These are phyloP conservation scores for Ananas comosus DNA, from an alignment of 176 grass and related monocot species.

Conservation along the genomic window DNA sequence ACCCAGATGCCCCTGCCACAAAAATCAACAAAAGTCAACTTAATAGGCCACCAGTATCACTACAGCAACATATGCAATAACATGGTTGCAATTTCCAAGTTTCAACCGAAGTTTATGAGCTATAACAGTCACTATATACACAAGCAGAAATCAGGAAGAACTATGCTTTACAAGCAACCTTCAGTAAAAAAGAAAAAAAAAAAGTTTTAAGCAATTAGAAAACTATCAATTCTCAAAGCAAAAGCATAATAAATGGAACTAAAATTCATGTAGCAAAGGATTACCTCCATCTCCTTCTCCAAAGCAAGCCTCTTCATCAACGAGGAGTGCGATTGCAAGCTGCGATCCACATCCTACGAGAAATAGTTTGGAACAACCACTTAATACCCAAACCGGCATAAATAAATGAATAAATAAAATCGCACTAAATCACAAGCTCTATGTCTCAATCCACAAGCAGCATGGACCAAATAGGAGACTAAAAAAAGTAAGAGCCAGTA, in stretches of 20 bases:
- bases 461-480: background rate
- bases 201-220: too few relatives aligned
- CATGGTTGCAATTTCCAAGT: background rate
- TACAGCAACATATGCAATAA: background rate
- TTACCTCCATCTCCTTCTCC: conserved; percentile 81
- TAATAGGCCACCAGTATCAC: background rate
- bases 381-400: background rate
- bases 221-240: conserved; percentile 1
- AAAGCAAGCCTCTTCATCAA: conserved; percentile 69
- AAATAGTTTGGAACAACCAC: background rate
- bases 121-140: too few relatives aligned
- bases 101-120: too few relatives aligned
- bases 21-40: conserved; percentile 8
- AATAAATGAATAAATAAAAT: conserved; percentile 10
- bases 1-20: conserved; percentile 59
- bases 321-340: conserved; percentile 79
- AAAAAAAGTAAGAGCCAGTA: conserved; percentile 4
- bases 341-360: conserved; percentile 49
- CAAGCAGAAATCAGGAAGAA: too few relatives aligned
- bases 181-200: too few relatives aligned
- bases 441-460: too few relatives aligned
- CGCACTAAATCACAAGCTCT: background rate
- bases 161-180: too few relatives aligned
- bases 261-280: conserved; percentile 4
- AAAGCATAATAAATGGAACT: background rate